Base-by-base conservation (phyloP, 352 stramenopile genomes). In the Pythium monospermum region DNA sequence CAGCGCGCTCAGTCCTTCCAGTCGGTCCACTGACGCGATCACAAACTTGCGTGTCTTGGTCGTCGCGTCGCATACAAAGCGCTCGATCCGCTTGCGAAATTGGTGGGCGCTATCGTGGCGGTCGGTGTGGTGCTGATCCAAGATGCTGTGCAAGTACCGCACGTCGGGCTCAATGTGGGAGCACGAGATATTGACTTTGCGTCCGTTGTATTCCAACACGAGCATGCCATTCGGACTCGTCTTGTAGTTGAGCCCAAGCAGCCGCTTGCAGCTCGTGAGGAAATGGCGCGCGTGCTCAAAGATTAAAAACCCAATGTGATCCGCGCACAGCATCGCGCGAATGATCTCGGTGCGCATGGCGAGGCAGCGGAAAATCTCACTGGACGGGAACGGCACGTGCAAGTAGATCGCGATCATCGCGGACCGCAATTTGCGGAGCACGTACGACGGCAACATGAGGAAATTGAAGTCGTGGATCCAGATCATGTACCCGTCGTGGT, bases 401-500 rank as follows among this genome's bases (percentile, higher is more conserved):
- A 99, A 66, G 69, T 99, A 99, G 38, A 98, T 85, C 6, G 95
- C 96, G 60, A 99, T 90, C 54, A 97, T 89, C 18, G 95, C 94
- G 22, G 85, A 94, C 0, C 72, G 66, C 30, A 98, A 76, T 16
- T 90, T 82, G 23, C 96, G 77, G 21, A 95, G 86, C 33, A 99
- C 68, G 51, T 98, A 99, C 6, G 87, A 98, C 11, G 97, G 96
- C 31, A 99, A 71, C 61, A 99, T 95, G 52, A 99, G 78, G 31
- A 99, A 85, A 69, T 99, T 95, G 59, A 98, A 99, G 45, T 97
- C 97, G 64, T 99, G 95, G 40, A 99, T 95, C 96, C 96, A 99
- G 49, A 99, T 87, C 37, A 97, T 69, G 64, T 96, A 75, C 16
- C 83, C 78, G 6, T 75, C 65, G 60, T 92, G 66, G 44, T 91